These are phyloP conservation scores for Bacidia rubella DNA, from an alignment of 495 filamentous ascomycete species.

Conservation along the genomic window DNA sequence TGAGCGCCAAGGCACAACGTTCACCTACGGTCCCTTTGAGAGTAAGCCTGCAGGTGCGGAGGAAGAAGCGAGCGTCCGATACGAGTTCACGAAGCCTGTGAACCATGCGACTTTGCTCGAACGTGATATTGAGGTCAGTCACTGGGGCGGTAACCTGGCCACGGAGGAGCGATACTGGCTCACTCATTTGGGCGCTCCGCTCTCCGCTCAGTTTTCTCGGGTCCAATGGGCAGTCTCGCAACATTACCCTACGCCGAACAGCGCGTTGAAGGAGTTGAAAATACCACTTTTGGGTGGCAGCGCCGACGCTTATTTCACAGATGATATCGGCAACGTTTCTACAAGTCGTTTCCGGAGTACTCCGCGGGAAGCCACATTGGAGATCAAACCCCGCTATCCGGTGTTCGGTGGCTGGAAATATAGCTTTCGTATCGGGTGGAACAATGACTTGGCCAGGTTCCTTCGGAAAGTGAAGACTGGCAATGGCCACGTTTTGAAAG, in stretches of 20 bases:
- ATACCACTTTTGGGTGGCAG: constrained; percentile 68
- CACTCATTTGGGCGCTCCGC: constrained; percentile 69
- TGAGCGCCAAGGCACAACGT: constrained; percentile 66
- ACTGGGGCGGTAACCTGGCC: constrained; percentile 95
- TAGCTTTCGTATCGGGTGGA: constrained; percentile 89
- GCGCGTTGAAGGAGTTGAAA: constrained; percentile 68
- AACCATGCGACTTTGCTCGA: constrained; percentile 62
- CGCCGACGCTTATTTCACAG: constrained; percentile 79
- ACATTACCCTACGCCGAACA: constrained; percentile 62
- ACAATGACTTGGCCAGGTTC: constrained; percentile 65
- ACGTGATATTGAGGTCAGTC: constrained; percentile 85
- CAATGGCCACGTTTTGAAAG: constrained; percentile 70
- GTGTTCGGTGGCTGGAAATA: constrained; percentile 97
- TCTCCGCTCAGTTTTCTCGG: constrained; percentile 73
- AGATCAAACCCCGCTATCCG: constrained; percentile 85
- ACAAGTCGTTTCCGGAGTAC: constrained; percentile 79
- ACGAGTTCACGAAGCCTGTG: constrained; percentile 90
- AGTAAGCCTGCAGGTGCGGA: constrained; percentile 52
- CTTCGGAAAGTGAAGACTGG: constrained; percentile 45
- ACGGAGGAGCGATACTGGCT: constrained; percentile 89
- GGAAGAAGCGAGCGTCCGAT: constrained; percentile 65
- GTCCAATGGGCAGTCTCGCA: constrained; percentile 65
- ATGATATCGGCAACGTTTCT: constrained; percentile 94
- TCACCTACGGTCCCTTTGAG: constrained; percentile 86
- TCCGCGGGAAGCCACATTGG: constrained; percentile 59